Base-by-base conservation (phyloP, 1,139 yeast species). In the Meyerozyma guilliermondii region DNA sequence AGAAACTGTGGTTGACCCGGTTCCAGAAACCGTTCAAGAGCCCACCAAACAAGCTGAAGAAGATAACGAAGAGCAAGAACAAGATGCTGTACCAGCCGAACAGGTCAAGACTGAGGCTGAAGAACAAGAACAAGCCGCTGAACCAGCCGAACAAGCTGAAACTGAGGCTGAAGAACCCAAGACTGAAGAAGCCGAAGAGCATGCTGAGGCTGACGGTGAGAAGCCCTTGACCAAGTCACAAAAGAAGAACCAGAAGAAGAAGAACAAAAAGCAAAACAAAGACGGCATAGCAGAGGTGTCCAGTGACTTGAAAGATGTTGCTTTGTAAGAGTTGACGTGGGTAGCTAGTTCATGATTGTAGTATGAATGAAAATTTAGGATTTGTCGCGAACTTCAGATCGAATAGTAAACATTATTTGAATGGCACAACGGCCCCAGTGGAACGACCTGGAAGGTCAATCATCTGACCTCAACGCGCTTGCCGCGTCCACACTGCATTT, bases 401-500 rank as follows among this genome's bases (percentile, higher is more conserved):
- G 13, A 11, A 26, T 9, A 26, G 7, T 5, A 26, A 26, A 26
- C 28, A 26, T 7, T 7, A 43, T 4, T n/a, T 39, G 10, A 28
- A 46, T 22, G 44, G 44, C 5, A 22, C 39, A 4, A 44, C 40
- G 8, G 39, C 38, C 28, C 44, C 47, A 5, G 41, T 43, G 48
- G 43, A 37, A 31, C 37, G 40, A 26, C 26, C 43, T 20, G 41
- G 39, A 30, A 26, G 31, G 38, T 23, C 27, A 31, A 24, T 22
- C 38, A 7, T 39, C 39, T 17, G 18, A 31, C n/a, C n/a, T 33
- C 33, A 18, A 24, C 24, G 24, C 39, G n/a, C 28, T 35, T 17
- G 42, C 39, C n/a, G 17, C 36, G 18, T 27, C 38, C 8, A 43
- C 53, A 29, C 61, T 60, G 27, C 72, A 66, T 47, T 63, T 63